Base-by-base conservation (phyloP, 345 rosid species). In the Populus tremula region DNA sequence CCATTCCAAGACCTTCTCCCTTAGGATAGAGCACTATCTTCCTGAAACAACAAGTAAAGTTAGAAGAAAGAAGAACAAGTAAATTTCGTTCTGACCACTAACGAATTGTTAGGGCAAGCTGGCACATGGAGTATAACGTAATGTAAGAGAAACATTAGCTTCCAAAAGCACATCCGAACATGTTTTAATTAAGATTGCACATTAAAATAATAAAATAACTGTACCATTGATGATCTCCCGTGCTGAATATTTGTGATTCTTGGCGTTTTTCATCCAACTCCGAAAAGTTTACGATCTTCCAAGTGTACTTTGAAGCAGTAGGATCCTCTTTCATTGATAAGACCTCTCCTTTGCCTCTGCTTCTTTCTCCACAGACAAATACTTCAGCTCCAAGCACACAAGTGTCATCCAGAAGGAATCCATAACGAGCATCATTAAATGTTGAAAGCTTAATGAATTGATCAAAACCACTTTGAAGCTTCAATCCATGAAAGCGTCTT, bases 341-440 rank as follows among this genome's bases (percentile, higher is more conserved):
- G 62, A 76, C 67, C 75, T 88, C 88, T 72, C 80, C 85, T 68
- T 64, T 79, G n/a, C 83, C 80, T 0, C 74, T 61, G 74, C 78
- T 76, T 45, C 62, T 78, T 82, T 85, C 92, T 78, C 73, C 80
- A 20, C 70, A 3, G 17, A 84, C 86, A 41, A 80, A 84, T 9
- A 88, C 85, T 70, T 89, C 90, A 2, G 74, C 88, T 23, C 90
- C 90, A 29, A 89, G 21, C 9, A 81, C 83, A 39, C 88, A 87
- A 5, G 80, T 47, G 74, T 84, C 88, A 0, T 82, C 82, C 56
- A 84, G 69, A 1, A 85, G 75, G 80, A 82, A 85, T 29, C 87
- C 91, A 33, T 82, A 82, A 16, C 61, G 72, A 20, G 69, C 74
- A 54, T 84, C 84, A 0, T 36, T 68, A 43, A 89, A 83, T 18